phyloP scores from a whole-genome alignment of 2,329 filamentous ascomycete species.

The Septoria petroselini region DNA sequence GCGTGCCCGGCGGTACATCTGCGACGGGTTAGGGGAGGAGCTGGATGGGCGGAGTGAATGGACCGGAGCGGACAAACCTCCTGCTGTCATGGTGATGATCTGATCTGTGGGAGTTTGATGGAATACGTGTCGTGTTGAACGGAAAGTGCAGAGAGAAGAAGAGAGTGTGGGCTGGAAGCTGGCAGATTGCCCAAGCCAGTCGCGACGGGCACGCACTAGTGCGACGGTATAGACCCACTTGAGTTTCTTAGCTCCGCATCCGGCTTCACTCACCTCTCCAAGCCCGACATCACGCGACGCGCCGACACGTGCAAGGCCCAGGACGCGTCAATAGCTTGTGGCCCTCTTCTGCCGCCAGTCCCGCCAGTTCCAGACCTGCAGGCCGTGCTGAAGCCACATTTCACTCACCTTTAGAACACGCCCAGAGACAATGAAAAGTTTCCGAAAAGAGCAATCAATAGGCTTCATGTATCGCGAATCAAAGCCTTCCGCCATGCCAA shows the following conservation, averaged over 20 bases:
- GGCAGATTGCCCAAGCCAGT: too few species aligned
- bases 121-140: too few species aligned
- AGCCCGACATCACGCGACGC: too few species aligned
- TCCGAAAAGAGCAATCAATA: slow-evolving; percentile 1
- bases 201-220: background rate
- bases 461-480: background rate
- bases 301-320: background rate
- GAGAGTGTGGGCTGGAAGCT: too few species aligned
- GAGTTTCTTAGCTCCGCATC: background rate
- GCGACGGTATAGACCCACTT: background rate
- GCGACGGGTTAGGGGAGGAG: slow-evolving; percentile 1
- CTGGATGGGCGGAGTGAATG: too few species aligned
- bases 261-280: too few species aligned
- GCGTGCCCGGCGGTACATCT: slow-evolving; percentile 32
- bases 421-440: background rate
- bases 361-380: too few species aligned
- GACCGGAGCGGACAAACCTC: too few species aligned
- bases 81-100: slow-evolving; percentile 5
- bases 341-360: too few species aligned
- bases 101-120: background rate
- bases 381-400: too few species aligned
- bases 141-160: too few species aligned
- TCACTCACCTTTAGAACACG: too few species aligned
- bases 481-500: background rate
- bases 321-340: background rate